Percentiles rank a stretch among this genome's conserved stretches.
These are phyloP conservation scores for Nevesoporus exiguus DNA, from an alignment of 768 basidiomycete genomes.

Conservation along the genomic window DNA sequence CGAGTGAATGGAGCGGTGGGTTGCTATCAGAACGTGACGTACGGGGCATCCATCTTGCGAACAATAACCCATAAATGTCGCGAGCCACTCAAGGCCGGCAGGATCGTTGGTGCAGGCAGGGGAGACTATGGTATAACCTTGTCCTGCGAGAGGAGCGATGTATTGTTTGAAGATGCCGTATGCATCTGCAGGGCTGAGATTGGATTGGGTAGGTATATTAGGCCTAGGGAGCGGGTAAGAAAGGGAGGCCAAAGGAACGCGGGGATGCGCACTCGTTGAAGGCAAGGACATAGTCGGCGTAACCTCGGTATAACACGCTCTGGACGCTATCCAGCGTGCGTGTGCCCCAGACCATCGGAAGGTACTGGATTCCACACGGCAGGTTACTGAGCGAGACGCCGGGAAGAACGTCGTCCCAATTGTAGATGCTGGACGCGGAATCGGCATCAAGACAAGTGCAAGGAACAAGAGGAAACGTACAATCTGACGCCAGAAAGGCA, in stretches of 20 bases:
- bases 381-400: no score
- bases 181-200: constrained; percentile 53
- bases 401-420: no score
- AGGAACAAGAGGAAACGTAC: constrained; percentile 33
- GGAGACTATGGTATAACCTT: constrained; percentile 57
- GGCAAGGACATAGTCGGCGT: constrained; percentile 35
- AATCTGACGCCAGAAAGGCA: constrained; percentile 32
- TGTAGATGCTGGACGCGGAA: constrained; percentile 45
- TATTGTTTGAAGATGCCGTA: constrained; percentile 52
- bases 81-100: constrained; percentile 61
- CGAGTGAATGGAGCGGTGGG: neutral
- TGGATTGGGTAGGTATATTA: constrained; percentile 58
- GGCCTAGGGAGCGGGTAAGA: constrained; percentile 46
- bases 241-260: neutral
- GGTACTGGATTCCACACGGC: neutral
- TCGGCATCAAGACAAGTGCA: neutral
- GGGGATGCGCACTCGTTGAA: constrained; percentile 65
- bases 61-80: constrained; percentile 39
- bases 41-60: constrained; percentile 41
- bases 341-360: constrained; percentile 78
- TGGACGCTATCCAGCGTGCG: no score
- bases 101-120: constrained; percentile 68
- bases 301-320: no score
- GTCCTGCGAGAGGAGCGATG: constrained; percentile 51
- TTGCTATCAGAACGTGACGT: constrained; percentile 22